Percentiles rank a stretch among this genome's conserved stretches.
Conservation (phyloP, 495 filamentous ascomycete genomes). For the Tuber brumale region DNA sequence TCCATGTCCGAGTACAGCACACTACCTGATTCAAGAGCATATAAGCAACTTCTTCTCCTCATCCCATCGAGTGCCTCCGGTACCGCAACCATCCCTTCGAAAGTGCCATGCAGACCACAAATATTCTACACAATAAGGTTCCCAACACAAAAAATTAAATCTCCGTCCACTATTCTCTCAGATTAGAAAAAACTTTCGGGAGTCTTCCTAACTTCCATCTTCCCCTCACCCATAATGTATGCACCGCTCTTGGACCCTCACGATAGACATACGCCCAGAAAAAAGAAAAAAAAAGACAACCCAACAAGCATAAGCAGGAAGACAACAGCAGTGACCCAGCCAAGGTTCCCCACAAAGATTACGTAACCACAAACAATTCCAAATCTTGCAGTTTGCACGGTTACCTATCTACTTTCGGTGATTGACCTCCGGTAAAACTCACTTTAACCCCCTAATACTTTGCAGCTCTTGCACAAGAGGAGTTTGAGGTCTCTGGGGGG, state of each 20-base stretch:
- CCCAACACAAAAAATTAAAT: not conserved
- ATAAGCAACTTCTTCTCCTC: not conserved
- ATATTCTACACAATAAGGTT: not conserved
- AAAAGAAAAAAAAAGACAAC: not conserved
- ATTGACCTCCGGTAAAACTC: no score
- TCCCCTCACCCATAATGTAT: not conserved
- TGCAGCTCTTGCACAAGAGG: no score
- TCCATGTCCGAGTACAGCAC: fast-evolving
- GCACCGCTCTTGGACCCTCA: not conserved
- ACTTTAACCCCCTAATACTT: no score
- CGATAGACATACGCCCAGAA: not conserved
- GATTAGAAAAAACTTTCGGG: not conserved
- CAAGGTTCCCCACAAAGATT: no score
- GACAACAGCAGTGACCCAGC: no score
- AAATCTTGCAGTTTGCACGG: no score
- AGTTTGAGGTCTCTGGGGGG: no score
- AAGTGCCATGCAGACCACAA: not conserved
- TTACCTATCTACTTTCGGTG: no score
- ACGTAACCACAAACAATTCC: no score
- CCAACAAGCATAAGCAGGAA: no score
- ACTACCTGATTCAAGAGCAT: not conserved
- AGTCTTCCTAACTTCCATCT: not conserved
- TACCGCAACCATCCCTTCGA: not conserved
- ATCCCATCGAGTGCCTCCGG: not conserved
- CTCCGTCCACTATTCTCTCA: not conserved